Evolutionary conservation across 129 eudicot genomes (phyloP).

Genomic region (Flaveria sonorensis): DNA sequence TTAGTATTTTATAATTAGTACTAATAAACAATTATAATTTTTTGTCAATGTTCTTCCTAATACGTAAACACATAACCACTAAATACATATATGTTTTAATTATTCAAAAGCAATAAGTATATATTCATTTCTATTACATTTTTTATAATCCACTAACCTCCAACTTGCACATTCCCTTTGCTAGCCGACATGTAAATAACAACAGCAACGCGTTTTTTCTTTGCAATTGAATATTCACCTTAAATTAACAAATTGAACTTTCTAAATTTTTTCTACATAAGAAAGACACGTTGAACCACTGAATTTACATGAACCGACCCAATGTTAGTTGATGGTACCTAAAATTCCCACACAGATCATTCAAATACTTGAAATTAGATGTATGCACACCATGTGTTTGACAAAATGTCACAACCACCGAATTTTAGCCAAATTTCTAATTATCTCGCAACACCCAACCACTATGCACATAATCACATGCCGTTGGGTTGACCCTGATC

Average conservation of each 20-base stretch:
- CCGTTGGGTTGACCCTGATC: constrained; percentile 13
- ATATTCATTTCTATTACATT: background rate
- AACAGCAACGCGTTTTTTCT: background rate
- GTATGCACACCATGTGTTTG: constrained; percentile 15
- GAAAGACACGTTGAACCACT: background rate
- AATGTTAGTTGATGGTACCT: no score
- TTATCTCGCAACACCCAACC: constrained; percentile 13
- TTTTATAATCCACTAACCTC: constrained; percentile 18
- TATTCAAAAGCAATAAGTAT: background rate
- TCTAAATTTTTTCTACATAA: background rate
- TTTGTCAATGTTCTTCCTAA: background rate
- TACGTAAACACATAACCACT: background rate
- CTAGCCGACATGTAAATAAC: constrained; percentile 32
- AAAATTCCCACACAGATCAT: no score
- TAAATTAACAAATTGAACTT: background rate
- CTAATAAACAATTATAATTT: background rate
- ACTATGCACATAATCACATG: background rate
- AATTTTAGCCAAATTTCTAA: constrained; percentile 5
- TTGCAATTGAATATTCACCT: constrained; percentile 9
- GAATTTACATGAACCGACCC: no score
- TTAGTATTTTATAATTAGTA: no score
- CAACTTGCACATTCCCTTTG: constrained; percentile 25
- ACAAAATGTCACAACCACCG: constrained; percentile 3
- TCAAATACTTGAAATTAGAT: no score
- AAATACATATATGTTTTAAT: background rate